Conservation (phyloP, 2,329 filamentous ascomycete species). For the Pestalotiopsis sp. region DNA sequence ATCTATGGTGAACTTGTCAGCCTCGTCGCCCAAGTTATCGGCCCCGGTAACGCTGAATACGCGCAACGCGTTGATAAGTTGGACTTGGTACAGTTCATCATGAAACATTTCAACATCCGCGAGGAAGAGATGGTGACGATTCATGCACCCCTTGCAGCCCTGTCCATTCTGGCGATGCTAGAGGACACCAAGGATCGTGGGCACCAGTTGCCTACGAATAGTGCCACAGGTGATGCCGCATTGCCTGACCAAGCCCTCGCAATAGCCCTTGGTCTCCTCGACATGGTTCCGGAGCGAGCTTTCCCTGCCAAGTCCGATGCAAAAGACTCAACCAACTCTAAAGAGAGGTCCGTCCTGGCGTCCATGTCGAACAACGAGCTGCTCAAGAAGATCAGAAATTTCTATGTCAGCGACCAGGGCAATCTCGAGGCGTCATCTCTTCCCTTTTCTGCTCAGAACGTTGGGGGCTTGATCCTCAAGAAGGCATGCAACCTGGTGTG, state of each 20-base stretch:
- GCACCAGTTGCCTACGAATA: slow-evolving; percentile 16
- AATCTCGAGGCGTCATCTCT: slow-evolving; percentile 64
- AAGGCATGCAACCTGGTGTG: slow-evolving; percentile 58
- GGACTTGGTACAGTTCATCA: slow-evolving; percentile 77
- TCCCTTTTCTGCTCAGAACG: slow-evolving; percentile 58
- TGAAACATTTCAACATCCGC: slow-evolving; percentile 86
- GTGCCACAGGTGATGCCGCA: slow-evolving; percentile 23
- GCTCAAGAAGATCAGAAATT: slow-evolving; percentile 62
- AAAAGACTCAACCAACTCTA: slow-evolving; percentile 24
- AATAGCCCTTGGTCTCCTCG: slow-evolving; percentile 60
- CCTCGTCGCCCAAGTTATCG: slow-evolving; percentile 65
- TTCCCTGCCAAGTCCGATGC: slow-evolving; percentile 45
- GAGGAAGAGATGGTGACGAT: slow-evolving; percentile 94
- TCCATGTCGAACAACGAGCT: slow-evolving; percentile 52
- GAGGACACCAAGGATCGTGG: slow-evolving; percentile 51
- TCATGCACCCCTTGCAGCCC: slow-evolving; percentile 76
- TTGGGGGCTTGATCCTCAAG: slow-evolving; percentile 66
- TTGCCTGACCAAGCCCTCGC: slow-evolving; percentile 9
- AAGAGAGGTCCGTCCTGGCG: slow-evolving; percentile 29
- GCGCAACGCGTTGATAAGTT: slow-evolving; percentile 64
- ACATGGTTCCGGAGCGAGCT: slow-evolving; percentile 66
- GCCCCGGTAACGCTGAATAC: slow-evolving; percentile 43
- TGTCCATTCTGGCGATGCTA: slow-evolving; percentile 67
- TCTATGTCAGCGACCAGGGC: slow-evolving; percentile 72
- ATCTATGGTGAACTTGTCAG: slow-evolving; percentile 85